Evolutionary conservation across 148 eudicot genomes (phyloP), one percentile per base, ranked within the genome.

Genomic region (Cornus controversa): DNA sequence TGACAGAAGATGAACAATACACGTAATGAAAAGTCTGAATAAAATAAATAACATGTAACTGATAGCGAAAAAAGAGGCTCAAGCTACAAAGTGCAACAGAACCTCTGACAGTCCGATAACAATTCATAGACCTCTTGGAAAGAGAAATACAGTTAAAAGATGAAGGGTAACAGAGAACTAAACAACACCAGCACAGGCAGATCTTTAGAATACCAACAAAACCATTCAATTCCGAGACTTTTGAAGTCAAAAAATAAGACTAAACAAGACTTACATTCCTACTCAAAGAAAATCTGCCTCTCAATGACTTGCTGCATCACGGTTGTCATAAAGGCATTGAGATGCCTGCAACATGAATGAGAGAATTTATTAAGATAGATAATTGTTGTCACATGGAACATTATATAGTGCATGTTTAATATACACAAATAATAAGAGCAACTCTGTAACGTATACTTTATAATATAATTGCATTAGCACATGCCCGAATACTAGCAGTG

Each of bases 311-410:
- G 47, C 70, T 72, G 22, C 34, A 53, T 53, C 24, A 66, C n/a
- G 71, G 75, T 62, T 4, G 71, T 82, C 84, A 78, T 82, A 82
- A 82, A 82, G 81, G 84, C 78, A 78, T 67, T 47, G 84, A 82
- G 78, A 77, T 78, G 50, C 84, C 84, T 82, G 84, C 75, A 82
- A 69, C 9, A 62, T 24, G 47, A 25, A 72, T 7, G 63, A 24
- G 67, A 70, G 14, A 24, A 47, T 45, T n/a, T 4, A 69, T 67
- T 29, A 76, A 15, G 70, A 50, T 37, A 25, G 15, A 31, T 37
- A 10, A 13, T 29, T 5, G 31, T 65, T 66, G 10, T 31, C 29
- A 62, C 29, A 7, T 36, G 11, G 45, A 64, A 64, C 47, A 75
- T 8, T 40, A 62, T 5, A 25, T 37, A 24, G 15, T 23, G n/a